Evolutionary conservation across 2,329 filamentous ascomycete species (phyloP).

Genomic region (Microsporum ferrugineum): DNA sequence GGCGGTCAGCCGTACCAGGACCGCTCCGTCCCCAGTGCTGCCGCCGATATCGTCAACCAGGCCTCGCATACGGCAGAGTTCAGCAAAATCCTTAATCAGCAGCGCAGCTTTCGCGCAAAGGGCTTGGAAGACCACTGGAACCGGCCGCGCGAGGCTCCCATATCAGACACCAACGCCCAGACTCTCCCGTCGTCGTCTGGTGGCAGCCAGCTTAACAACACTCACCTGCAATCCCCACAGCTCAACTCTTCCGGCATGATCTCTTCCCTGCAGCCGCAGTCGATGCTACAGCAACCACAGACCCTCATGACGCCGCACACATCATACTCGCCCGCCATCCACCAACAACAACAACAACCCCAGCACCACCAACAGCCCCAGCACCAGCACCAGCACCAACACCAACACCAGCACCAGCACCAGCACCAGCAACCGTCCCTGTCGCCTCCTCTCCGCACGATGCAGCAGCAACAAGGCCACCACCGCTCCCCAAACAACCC

Average conservation of each 20-base stretch:
- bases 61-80: constrained; percentile 82
- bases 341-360: constrained; percentile 23
- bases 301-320: constrained; percentile 42
- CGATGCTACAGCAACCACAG: constrained; percentile 31
- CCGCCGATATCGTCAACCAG: constrained; percentile 71
- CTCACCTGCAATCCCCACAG: constrained; percentile 29
- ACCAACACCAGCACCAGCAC: constrained; percentile 21
- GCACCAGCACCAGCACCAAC: constrained; percentile 46
- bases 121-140: constrained; percentile 76
- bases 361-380: background rate
- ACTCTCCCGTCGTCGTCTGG: constrained; percentile 30
- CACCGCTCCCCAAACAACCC: constrained; percentile 57
- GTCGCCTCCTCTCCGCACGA: constrained; percentile 58
- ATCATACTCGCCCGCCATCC: constrained; percentile 58
- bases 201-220: constrained; percentile 7
- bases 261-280: constrained; percentile 25
- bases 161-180: constrained; percentile 33
- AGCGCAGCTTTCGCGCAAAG: constrained; percentile 65
- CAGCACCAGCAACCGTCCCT: constrained; percentile 52
- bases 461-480: constrained; percentile 48
- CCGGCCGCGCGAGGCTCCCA: constrained; percentile 66
- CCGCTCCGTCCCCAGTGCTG: constrained; percentile 61
- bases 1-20: constrained; percentile 81
- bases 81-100: constrained; percentile 71
- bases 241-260: constrained; percentile 25